Percentiles rank a stretch among this genome's conserved stretches.
Evolutionary conservation across 2,329 filamentous ascomycete species (phyloP).

Genomic region (Diaporthe destruens): DNA sequence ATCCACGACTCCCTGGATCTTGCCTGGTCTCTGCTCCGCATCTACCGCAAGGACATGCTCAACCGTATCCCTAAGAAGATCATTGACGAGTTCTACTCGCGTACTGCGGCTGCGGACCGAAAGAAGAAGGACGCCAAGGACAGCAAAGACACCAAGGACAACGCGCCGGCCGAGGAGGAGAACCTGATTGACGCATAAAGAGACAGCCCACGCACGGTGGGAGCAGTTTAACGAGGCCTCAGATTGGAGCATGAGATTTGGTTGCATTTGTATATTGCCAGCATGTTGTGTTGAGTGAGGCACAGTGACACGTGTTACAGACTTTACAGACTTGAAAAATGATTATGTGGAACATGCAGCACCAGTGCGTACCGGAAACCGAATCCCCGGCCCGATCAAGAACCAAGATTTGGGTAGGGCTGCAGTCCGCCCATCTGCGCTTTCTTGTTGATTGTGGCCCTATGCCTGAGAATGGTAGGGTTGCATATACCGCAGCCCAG

Average conservation of each 20-base stretch:
- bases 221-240: conserved; percentile 22
- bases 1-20: conserved; percentile 96
- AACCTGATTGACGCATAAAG: conserved; percentile 54
- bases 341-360: conserved; percentile 21
- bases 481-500: conserved; percentile 5
- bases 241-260: conserved; percentile 35
- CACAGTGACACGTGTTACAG: conserved; percentile 37
- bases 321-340: conserved; percentile 33
- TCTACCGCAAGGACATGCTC: conserved; percentile 97
- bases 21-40: conserved; percentile 95
- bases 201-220: background rate
- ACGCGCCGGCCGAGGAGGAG: conserved; percentile 48
- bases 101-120: conserved; percentile 68
- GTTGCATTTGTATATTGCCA: conserved; percentile 42
- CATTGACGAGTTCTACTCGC: conserved; percentile 85
- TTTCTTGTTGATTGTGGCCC: background rate
- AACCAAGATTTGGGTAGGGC: background rate
- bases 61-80: conserved; percentile 92
- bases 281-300: conserved; percentile 37
- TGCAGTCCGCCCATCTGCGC: no score
- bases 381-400: background rate
- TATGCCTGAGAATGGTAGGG: background rate
- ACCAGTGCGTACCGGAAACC: background rate
- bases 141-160: conserved; percentile 47
- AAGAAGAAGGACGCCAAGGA: conserved; percentile 71